Conservation (phyloP, 73 alveolate genomes). For the Paramecium caudatum region DNA sequence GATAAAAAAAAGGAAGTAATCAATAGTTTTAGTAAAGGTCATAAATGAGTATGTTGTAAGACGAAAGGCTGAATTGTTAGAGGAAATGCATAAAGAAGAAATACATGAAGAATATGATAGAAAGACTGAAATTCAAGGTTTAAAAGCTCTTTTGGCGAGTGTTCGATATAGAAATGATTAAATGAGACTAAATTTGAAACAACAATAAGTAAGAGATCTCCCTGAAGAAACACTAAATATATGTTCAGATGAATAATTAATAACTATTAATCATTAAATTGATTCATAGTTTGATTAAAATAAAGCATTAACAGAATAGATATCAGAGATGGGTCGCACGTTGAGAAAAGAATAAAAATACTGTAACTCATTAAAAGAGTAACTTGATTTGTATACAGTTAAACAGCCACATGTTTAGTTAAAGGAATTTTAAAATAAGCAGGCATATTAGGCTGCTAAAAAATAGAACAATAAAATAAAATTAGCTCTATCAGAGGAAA, state of each 20-base stretch:
- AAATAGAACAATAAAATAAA: slow-evolving; percentile 7
- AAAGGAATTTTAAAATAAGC: neutral
- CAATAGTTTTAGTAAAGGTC: neutral
- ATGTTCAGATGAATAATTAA: neutral
- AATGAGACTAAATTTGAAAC: neutral
- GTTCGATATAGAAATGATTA: slow-evolving; percentile 1
- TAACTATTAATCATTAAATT: neutral
- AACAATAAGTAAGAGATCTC: neutral
- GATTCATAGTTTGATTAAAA: neutral
- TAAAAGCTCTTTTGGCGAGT: neutral
- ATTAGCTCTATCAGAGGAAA: neutral
- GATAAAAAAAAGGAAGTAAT: slow-evolving; percentile 16
- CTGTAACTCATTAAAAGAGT: neutral
- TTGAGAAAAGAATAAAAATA: neutral
- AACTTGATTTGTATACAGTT: neutral
- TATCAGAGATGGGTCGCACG: neutral
- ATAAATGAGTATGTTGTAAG: slow-evolving; percentile 19
- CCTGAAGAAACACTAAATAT: neutral
- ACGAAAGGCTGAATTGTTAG: slow-evolving; percentile 21
- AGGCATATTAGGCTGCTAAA: slow-evolving; percentile 13
- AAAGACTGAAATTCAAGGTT: neutral
- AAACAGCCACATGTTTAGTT: neutral
- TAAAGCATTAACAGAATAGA: neutral
- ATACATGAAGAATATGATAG: slow-evolving; percentile 1
- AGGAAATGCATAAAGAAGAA: slow-evolving; percentile 26